Conservation (phyloP, 768 basidiomycete species). For the Asterophora lycoperdoides region DNA sequence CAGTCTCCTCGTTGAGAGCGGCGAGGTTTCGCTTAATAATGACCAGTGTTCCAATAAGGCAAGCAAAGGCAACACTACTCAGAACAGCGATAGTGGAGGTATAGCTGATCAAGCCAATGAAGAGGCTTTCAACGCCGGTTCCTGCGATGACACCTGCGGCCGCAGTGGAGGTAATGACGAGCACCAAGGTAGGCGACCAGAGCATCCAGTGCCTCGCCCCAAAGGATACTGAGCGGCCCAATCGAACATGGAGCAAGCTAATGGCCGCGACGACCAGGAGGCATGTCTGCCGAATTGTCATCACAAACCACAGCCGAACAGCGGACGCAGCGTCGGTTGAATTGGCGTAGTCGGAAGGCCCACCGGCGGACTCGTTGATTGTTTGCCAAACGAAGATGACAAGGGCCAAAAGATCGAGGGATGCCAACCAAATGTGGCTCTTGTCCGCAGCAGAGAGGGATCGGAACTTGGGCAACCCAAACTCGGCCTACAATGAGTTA, state of each 20-base stretch:
- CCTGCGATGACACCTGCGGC: conserved; percentile 56
- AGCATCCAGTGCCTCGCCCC: conserved; percentile 71
- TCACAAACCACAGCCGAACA: conserved; percentile 62
- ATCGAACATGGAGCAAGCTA: conserved; percentile 65
- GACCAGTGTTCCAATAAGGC: conserved; percentile 58
- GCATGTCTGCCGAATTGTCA: conserved; percentile 66
- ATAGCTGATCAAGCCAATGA: conserved; percentile 59
- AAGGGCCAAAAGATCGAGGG: conserved; percentile 60
- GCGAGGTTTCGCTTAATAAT: conserved; percentile 62
- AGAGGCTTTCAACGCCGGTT: conserved; percentile 49
- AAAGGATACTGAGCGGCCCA: conserved; percentile 66
- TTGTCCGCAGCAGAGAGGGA: conserved; percentile 66
- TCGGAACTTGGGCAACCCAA: conserved; percentile 66
- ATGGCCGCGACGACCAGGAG: conserved; percentile 57
- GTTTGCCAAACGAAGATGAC: conserved; percentile 65
- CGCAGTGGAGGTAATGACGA: conserved; percentile 53
- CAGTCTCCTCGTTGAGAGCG: conserved; percentile 44
- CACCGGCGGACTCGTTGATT: conserved; percentile 46
- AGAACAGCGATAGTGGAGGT: conserved; percentile 46
- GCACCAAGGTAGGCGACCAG: conserved; percentile 58
- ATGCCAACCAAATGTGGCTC: conserved; percentile 68
- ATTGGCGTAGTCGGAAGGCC: conserved; percentile 38
- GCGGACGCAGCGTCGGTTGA: conserved; percentile 50
- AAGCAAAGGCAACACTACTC: conserved; percentile 52
- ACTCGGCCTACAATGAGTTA: conserved; percentile 55